These are phyloP conservation scores for Ustilago cynodontis DNA, from an alignment of 1,284 basidiomycete species.

Conservation along the genomic window DNA sequence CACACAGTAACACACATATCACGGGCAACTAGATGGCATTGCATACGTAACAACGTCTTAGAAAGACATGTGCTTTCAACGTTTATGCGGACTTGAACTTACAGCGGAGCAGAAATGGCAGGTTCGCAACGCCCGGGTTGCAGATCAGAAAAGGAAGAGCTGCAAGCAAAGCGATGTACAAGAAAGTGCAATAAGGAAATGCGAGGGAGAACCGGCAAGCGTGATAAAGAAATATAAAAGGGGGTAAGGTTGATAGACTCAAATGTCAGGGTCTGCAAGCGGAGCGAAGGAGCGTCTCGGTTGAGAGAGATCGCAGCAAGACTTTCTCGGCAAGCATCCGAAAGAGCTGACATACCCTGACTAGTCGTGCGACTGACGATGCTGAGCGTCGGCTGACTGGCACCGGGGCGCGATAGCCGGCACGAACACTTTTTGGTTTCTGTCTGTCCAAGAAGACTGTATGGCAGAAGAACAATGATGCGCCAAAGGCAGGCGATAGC, in stretches of 20 bases:
- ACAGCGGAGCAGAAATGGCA: not conserved
- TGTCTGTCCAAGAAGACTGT: slow-evolving; percentile 41
- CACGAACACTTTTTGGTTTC: not conserved
- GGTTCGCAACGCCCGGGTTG: not conserved
- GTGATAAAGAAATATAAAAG: not conserved
- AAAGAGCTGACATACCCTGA: slow-evolving; percentile 41
- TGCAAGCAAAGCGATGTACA: not conserved
- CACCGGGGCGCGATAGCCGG: not conserved
- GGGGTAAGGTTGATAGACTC: slow-evolving; percentile 6
- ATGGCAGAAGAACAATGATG: slow-evolving; percentile 4
- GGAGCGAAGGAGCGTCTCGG: not conserved
- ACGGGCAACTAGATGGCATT: not conserved
- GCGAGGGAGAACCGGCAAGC: not conserved
- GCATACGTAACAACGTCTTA: not conserved
- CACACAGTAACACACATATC: not conserved
- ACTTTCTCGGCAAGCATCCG: not conserved
- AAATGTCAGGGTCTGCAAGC: slow-evolving; percentile 8
- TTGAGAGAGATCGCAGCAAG: not conserved
- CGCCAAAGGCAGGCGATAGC: not conserved
- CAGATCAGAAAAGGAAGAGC: not conserved
- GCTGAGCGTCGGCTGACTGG: slow-evolving; percentile 1
- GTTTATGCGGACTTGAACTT: not conserved
- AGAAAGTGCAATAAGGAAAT: not conserved
- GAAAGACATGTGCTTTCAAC: not conserved
- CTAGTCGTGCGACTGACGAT: slow-evolving; percentile 3